Evolutionary conservation across 2,329 filamentous ascomycete genomes (phyloP), one percentile per base, ranked within the genome.

Genomic region (Periconia digitata): DNA sequence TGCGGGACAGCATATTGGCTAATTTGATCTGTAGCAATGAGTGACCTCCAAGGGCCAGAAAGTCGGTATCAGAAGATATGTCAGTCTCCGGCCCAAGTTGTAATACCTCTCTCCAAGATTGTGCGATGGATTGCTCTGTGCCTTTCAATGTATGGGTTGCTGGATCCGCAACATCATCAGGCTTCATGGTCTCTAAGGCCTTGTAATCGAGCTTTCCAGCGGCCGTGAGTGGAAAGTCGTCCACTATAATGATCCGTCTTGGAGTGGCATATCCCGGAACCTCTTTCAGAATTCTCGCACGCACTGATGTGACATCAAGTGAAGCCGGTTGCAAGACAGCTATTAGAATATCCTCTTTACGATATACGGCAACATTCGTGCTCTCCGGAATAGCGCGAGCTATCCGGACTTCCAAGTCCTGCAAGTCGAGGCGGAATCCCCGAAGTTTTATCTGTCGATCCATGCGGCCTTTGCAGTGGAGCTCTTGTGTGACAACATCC

Each of bases 401-500:
- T 2, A 69, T 61, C 2, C 62, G 56, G 1, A 55, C 50, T 45
- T 74, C 72, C 7, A 75, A 49, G 32, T 76, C 73, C 21, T 70
- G 60, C 2, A 76, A 59, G 42, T 77, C 72, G 10, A 75, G 47
- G 2, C 75, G 70, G 50, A 72, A 63, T 0, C 72, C 72, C 1
- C 64, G 58, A 1, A 73, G 41, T 44, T 74, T 73, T 47, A 74
- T 60, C 50, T 76, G 71, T 1, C 70, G 66, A 58, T 79, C 76
- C 2, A 66, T 70, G 3, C 77, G 69, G 1, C 75, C 73, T 4
- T 71, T 49, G 34, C 69, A 69, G 2, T 67, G 53, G 2, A 79
- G 42, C n/a, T 74, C 59, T 0, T 74, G 74, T 0, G 59, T 43
- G 3, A 50, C 24, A 2, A 56, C 63, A 27, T 27, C 24, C 56